phyloP scores from a whole-genome alignment of 345 rosid species.

The Bruguiera sexangula region DNA sequence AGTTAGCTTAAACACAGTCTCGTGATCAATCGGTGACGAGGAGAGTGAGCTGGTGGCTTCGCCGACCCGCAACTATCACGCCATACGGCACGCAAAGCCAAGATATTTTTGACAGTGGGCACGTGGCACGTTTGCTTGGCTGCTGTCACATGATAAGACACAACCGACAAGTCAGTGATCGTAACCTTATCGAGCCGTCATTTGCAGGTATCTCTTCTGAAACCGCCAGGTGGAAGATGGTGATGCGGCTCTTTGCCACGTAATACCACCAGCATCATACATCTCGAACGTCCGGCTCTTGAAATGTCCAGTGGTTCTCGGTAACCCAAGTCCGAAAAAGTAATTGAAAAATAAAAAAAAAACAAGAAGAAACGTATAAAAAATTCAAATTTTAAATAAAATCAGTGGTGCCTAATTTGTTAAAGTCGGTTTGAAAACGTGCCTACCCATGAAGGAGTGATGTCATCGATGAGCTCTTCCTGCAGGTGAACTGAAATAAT shows the following conservation, averaged over 20 bases:
- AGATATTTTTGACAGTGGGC: not conserved
- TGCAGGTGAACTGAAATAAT: not conserved
- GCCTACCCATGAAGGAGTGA: constrained; percentile 2
- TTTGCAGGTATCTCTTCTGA: not conserved
- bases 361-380: not conserved
- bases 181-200: constrained; percentile 24
- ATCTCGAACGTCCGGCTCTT: not conserved
- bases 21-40: not conserved
- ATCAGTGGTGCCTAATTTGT: not conserved
- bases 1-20: not conserved
- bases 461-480: not conserved
- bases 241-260: constrained; percentile 11
- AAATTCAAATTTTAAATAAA: not conserved
- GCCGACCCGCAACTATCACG: constrained; percentile 27
- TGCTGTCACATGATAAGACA: not conserved
- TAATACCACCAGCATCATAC: not conserved
- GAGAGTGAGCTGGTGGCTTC: constrained; percentile 18
- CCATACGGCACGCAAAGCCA: constrained; percentile 38
- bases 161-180: constrained; percentile 28
- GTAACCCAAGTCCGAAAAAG: not conserved
- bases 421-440: not conserved
- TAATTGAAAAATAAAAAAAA: not conserved
- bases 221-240: constrained; percentile 22
- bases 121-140: constrained; percentile 15
- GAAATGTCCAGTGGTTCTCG: not conserved